Percentiles rank a stretch among this genome's conserved stretches.
Conservation (phyloP, 768 basidiomycete species). For the Serendipita vermifera region DNA sequence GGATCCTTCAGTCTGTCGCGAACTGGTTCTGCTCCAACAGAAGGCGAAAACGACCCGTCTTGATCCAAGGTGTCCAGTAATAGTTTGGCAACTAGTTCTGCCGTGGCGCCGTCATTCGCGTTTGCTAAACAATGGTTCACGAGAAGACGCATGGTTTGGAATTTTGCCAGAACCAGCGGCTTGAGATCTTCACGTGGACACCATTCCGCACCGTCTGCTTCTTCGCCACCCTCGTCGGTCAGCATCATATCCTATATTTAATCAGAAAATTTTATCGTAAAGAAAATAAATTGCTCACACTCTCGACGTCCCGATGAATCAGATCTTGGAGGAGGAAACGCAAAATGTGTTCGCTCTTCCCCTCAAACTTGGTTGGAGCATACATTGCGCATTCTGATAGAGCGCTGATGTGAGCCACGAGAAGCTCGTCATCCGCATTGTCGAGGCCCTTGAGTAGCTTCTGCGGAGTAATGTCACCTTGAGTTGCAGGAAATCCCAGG, state of each 20-base stretch:
- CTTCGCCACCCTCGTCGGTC: slow-evolving; percentile 44
- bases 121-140: slow-evolving; percentile 69
- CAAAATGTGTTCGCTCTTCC: slow-evolving; percentile 61
- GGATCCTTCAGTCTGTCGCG: background rate
- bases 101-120: slow-evolving; percentile 40
- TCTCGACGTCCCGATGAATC: slow-evolving; percentile 29
- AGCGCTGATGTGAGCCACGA: slow-evolving; percentile 56
- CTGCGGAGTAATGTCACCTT: slow-evolving; percentile 26
- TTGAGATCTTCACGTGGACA: slow-evolving; percentile 28
- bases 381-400: slow-evolving; percentile 62
- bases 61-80: slow-evolving; percentile 56
- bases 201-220: slow-evolving; percentile 46
- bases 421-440: slow-evolving; percentile 33
- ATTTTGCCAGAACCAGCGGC: slow-evolving; percentile 48
- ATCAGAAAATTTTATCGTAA: background rate
- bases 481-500: background rate
- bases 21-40: slow-evolving; percentile 23
- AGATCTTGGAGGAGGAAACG: slow-evolving; percentile 57
- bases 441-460: slow-evolving; percentile 42
- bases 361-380: slow-evolving; percentile 62
- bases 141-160: slow-evolving; percentile 67
- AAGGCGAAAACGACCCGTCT: slow-evolving; percentile 49
- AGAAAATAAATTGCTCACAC: background rate
- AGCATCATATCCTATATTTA: slow-evolving; percentile 43
- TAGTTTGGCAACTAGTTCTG: slow-evolving; percentile 60